Evolutionary conservation across 371 early-diverging fungal species (phyloP).

Genomic region (Circinella minor): DNA sequence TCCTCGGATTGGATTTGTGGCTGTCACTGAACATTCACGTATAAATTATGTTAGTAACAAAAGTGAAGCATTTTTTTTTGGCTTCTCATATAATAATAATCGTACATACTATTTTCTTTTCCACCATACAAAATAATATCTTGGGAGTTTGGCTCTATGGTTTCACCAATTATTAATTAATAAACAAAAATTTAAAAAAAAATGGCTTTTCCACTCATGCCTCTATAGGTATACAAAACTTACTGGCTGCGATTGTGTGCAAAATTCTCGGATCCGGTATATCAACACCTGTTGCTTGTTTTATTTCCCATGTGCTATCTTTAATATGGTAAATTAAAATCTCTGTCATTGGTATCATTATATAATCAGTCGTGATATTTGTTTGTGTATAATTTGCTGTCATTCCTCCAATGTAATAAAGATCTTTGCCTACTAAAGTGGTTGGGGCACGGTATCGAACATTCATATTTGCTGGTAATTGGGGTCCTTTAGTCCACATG

Average conservation of each 20-base stretch:
- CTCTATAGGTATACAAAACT: neutral
- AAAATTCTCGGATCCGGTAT: neutral
- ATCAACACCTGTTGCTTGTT: neutral
- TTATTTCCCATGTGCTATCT: neutral
- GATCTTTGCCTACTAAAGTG: neutral
- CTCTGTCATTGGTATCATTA: neutral
- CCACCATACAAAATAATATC: neutral
- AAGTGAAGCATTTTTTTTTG: neutral
- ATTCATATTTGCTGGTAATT: neutral
- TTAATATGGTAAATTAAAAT: neutral
- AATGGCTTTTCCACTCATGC: neutral
- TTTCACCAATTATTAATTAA: neutral
- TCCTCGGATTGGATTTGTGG: neutral
- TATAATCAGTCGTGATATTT: neutral
- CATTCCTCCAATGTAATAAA: neutral
- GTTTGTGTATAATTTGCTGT: neutral
- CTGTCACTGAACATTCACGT: neutral
- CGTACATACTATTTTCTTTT: neutral
- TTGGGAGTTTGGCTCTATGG: neutral
- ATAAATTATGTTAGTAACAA: neutral
- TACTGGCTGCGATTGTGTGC: neutral
- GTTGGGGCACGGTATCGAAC: neutral
- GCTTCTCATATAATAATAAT: neutral
- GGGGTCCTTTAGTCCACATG: neutral
- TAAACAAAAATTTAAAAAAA: too few species aligned